Base-by-base conservation (phyloP, 2,329 filamentous ascomycete genomes). In the Cytospora chrysosperma region DNA sequence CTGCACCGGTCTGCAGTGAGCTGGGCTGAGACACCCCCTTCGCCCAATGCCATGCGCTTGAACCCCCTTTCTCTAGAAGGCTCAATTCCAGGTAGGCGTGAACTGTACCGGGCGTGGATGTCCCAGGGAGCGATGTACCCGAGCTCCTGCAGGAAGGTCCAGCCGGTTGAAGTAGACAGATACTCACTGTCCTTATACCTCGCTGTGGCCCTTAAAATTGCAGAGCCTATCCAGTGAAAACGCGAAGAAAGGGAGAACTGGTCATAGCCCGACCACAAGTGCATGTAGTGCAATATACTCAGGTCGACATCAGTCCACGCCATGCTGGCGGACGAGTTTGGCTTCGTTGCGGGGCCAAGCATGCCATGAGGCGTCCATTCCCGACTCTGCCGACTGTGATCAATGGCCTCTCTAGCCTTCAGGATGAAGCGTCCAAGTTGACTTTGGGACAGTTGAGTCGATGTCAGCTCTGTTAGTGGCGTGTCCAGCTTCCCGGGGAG, bases 81-180 rank as follows among this genome's bases (percentile, higher is more conserved):
- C 43, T 73, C 71, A 21, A 81, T 76, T 24, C 73, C 78, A 0
- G 85, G 85, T 27, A 88, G 79, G 21, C 83, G 79, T 54, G 84
- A 74, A 34, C 82, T 82, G 73, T 90, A 91, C 3, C 88, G 81
- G 4, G 84, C 79, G 4, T 82, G 82, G 55, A 91, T 85, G 69
- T 93, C 89, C 83, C 88, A 91, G 0, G 90, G 88, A 9, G 84
- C 77, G 50, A 92, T 82, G 59, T 87, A 85, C 13, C 90, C 90
- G 49, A 93, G 80, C 72, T 95, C 91, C 70, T 93, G 89, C 32
- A 95, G 75, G 67, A 93, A 92, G 1, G 85, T 81, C 81, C 85
- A 88, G 40, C 82, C 83, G 5, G 80, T 78, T 49, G 73, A 71
- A 17, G 76, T 72, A 27, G 80, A 78, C 43, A 86, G 76, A 56